Evolutionary conservation across 106 monocot species (phyloP).

Genomic region (Platanthera zijinensis): DNA sequence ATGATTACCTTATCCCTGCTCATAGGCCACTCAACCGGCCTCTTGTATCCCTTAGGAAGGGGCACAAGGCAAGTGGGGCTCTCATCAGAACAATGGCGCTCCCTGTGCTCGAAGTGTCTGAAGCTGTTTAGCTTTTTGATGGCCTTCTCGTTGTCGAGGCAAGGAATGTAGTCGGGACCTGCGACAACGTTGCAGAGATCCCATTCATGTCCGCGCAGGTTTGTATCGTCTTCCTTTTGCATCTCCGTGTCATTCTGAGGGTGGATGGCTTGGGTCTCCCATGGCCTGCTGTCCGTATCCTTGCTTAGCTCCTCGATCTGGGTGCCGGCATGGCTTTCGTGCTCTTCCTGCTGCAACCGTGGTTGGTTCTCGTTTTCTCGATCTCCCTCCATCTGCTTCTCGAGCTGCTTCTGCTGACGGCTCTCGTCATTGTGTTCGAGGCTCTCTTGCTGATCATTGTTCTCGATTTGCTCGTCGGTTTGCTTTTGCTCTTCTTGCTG

Average conservation of each 20-base stretch:
- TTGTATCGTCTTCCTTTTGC: conserved; percentile 6
- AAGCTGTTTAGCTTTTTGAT: conserved; percentile 51
- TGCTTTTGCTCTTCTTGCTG: not conserved
- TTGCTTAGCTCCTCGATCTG: not conserved
- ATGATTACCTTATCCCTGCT: conserved; percentile 70
- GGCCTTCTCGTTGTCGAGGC: conserved; percentile 79
- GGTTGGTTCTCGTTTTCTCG: not conserved
- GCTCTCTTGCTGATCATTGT: not conserved
- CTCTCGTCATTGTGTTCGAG: not conserved
- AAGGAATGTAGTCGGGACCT: conserved; percentile 80
- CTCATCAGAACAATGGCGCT: conserved; percentile 84
- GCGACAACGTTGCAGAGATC: conserved; percentile 68
- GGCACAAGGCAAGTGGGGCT: conserved; percentile 69
- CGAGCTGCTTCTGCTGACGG: not conserved
- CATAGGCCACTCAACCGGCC: conserved; percentile 63
- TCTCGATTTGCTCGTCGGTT: not conserved
- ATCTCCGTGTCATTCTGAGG: conserved; percentile 24
- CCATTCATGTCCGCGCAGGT: conserved; percentile 29
- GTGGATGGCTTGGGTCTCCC: not conserved
- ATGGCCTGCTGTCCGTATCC: conserved; percentile 2
- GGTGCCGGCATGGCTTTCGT: not conserved
- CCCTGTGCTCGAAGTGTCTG: conserved; percentile 67
- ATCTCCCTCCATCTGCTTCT: conserved; percentile 3
- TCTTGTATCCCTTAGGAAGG: conserved; percentile 57
- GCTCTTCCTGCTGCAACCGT: not conserved